phyloP scores from a whole-genome alignment of 2,329 filamentous ascomycete species.

The Fusarium nematophilum region DNA sequence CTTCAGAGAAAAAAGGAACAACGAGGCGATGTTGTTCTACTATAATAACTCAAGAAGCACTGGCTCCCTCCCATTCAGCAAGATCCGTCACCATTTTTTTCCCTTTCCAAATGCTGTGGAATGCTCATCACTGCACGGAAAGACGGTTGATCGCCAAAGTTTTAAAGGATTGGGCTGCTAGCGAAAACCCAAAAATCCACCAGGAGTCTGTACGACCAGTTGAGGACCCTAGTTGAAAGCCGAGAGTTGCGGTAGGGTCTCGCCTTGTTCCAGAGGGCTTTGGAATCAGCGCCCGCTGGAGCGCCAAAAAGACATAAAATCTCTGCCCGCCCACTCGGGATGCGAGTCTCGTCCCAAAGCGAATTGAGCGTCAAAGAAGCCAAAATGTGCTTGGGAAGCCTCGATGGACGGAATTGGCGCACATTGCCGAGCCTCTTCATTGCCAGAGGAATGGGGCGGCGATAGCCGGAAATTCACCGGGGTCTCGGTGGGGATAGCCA shows the following conservation, averaged over 20 bases:
- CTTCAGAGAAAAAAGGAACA: neutral
- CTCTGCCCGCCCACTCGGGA: neutral
- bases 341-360: slow-evolving; percentile 16
- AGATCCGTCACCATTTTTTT: no score
- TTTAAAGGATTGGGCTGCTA: slow-evolving; percentile 8
- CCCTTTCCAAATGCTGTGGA: slow-evolving; percentile 4
- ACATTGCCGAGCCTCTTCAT: slow-evolving; percentile 13
- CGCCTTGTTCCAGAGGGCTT: neutral
- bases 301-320: slow-evolving; percentile 5
- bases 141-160: neutral
- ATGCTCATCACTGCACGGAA: slow-evolving; percentile 15
- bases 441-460: slow-evolving; percentile 18
- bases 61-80: slow-evolving; percentile 11
- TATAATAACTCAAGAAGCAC: slow-evolving; percentile 13
- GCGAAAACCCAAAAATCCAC: slow-evolving; percentile 26
- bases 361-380: neutral
- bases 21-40: no score
- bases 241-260: slow-evolving; percentile 3
- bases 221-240: neutral
- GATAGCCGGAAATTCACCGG: neutral
- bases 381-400: neutral
- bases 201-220: slow-evolving; percentile 13
- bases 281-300: slow-evolving; percentile 11
- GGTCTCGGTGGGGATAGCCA: neutral
- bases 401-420: slow-evolving; percentile 16